Base-by-base conservation (phyloP, 2,329 filamentous ascomycete genomes). In the Aspergillus hortae region DNA sequence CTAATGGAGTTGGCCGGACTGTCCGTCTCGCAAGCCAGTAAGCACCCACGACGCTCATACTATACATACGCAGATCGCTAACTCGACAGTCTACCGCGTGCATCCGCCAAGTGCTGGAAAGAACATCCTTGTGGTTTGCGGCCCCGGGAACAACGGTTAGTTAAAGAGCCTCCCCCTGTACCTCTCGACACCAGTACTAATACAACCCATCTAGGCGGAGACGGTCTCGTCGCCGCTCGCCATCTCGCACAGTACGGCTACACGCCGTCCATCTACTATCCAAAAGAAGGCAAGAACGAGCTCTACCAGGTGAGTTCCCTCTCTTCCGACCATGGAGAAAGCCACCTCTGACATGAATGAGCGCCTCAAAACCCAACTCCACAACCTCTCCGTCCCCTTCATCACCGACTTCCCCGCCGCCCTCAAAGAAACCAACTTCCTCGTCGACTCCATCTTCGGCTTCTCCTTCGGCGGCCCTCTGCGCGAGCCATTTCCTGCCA, bases 1-100 rank as follows among this genome's bases (percentile, higher is more conserved):
- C 78, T 99, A 45, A 97, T 99, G 94, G 94, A 97, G 69, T 77
- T 99, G 6, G 94, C 94, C 41, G 94, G 94, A 0, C 80, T 99
- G 0, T 92, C 91, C 1, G 91, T 97, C 23, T 92, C 92, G 11
- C 91, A 97, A 78, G 91, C 88, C 17, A 42, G 38, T 42, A 23
- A 9, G 38, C 38, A 41, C 17, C n/a, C 17, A 19, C 17, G 17
- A 19, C 17, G 17, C 17, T 19, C 17, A 19, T 19, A 19, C 17
- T 2, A 19, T 19, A 19, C 17, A 19, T 19, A 19, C 17, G 17
- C 14, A 7, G 21, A 23, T 23, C 4, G 21, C 21, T 23, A 23
- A 23, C 25, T 6, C 25, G 10, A 27, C 52, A 92, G 90, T 97
- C 6, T 95, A 89, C 72, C 85, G 84, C 51, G 81, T 96, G 3